Percentiles rank a stretch among this genome's conserved stretches.
Conservation (phyloP, 192 early-diverging fungal species). For the Backusella australiensis region DNA sequence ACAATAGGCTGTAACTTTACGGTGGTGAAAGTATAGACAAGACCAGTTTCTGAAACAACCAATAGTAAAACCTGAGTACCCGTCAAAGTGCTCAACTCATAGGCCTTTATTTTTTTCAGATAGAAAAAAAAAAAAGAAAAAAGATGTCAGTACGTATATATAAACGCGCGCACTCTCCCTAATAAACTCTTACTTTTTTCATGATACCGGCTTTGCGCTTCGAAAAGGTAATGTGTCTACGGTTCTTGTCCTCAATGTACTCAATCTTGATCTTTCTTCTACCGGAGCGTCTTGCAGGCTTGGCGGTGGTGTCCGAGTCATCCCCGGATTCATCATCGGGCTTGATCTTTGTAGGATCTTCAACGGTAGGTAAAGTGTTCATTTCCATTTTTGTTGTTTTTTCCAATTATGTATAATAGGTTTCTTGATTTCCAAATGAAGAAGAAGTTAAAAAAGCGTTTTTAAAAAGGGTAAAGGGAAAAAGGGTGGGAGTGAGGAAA, state of each 20-base stretch:
- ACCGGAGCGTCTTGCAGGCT: constrained; percentile 65
- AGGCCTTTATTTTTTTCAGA: constrained; percentile 52
- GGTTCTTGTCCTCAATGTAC: constrained; percentile 87
- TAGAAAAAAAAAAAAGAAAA: neutral
- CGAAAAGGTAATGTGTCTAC: constrained; percentile 89
- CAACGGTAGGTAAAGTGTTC: neutral
- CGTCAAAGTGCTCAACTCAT: constrained; percentile 89
- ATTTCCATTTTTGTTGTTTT: neutral
- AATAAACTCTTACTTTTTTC: constrained; percentile 71
- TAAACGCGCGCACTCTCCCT: neutral
- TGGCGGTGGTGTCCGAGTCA: constrained; percentile 57
- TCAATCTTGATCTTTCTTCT: constrained; percentile 94
- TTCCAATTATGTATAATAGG: constrained; percentile 15
- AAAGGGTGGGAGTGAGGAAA: neutral
- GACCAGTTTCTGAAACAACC: constrained; percentile 91
- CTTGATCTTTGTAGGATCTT: neutral
- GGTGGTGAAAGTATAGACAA: constrained; percentile 95
- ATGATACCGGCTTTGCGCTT: constrained; percentile 95
- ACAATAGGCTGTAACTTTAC: constrained; percentile 92
- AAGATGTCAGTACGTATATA: too few relatives aligned
- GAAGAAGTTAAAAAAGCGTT: neutral
- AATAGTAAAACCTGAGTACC: constrained; percentile 91
- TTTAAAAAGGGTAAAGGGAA: neutral
- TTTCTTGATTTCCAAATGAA: constrained; percentile 6
- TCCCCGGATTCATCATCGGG: constrained; percentile 51